Conservation (phyloP, 768 basidiomycete species). For the Lyophyllum atratum region DNA sequence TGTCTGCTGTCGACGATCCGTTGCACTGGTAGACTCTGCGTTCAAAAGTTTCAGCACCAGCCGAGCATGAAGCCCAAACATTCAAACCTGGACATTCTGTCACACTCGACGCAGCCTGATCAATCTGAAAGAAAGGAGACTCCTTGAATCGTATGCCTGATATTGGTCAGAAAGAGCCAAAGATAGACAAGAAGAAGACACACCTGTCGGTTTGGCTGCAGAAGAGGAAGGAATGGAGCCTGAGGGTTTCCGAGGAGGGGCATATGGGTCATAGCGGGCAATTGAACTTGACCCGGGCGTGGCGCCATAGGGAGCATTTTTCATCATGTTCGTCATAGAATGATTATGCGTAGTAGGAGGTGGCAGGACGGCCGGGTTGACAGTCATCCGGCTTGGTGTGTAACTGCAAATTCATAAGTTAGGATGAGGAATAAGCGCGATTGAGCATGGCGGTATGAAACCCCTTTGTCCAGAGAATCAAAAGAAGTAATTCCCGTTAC, state of each 20-base stretch:
- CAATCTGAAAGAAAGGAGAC: constrained; percentile 76
- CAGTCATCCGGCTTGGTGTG: constrained; percentile 17
- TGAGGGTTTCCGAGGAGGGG: constrained; percentile 52
- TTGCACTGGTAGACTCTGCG: constrained; percentile 75
- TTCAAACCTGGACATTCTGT: constrained; percentile 77
- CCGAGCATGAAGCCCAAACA: not conserved
- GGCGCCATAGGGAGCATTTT: constrained; percentile 29
- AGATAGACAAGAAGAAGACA: constrained; percentile 1
- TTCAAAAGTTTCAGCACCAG: constrained; percentile 1
- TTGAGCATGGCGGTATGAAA: not conserved
- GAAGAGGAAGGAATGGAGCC: constrained; percentile 38
- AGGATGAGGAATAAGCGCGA: not conserved
- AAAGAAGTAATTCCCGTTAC: constrained; percentile 28
- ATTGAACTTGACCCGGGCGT: constrained; percentile 34
- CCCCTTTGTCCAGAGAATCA: not conserved
- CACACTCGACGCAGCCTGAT: constrained; percentile 63
- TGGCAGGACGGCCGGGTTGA: constrained; percentile 18
- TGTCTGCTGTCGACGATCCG: constrained; percentile 69
- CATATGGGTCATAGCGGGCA: constrained; percentile 67
- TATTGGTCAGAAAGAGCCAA: constrained; percentile 8
- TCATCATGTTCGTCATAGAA: constrained; percentile 27
- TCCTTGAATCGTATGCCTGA: constrained; percentile 75
- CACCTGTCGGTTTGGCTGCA: constrained; percentile 32
- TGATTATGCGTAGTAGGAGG: constrained; percentile 19
- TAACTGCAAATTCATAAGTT: constrained; percentile 15